Conservation (phyloP, 2,329 filamentous ascomycete species). For the Pestalotiopsis sp. region DNA sequence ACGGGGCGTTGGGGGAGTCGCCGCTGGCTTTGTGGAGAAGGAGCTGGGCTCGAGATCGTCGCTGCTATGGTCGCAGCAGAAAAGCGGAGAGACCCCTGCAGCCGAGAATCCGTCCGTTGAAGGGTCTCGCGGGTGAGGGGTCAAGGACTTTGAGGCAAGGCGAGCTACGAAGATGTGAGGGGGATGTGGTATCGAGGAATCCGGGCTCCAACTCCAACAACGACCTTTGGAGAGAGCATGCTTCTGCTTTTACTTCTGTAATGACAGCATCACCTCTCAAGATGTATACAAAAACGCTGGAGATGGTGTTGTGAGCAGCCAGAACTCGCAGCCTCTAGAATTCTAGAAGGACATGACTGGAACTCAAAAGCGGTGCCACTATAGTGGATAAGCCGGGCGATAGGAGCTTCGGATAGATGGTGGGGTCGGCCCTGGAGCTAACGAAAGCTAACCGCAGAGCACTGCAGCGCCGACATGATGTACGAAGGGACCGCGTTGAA, state of each 20-base stretch:
- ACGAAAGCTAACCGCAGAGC: background rate
- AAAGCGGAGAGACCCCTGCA: slow-evolving; percentile 1
- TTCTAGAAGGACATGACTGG: background rate
- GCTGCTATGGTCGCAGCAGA: background rate
- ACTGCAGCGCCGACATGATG: background rate
- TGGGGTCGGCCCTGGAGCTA: background rate
- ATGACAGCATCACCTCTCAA: background rate
- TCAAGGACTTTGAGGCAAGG: background rate
- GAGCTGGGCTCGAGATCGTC: background rate
- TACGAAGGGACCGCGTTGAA: slow-evolving; percentile 7
- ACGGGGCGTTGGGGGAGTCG: background rate
- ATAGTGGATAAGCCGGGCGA: background rate
- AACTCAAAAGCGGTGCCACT: background rate
- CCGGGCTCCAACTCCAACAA: background rate
- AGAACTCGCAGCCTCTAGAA: background rate
- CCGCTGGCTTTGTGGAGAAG: slow-evolving; percentile 4
- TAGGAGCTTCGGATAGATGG: background rate
- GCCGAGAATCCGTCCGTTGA: slow-evolving; percentile 1
- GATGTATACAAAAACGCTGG: background rate
- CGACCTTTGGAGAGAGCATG: background rate
- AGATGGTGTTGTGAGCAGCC: background rate
- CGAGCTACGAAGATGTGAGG: background rate
- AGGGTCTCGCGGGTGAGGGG: background rate
- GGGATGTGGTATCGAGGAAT: background rate
- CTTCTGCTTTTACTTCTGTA: background rate